Conservation (phyloP, 768 basidiomycete genomes). For the Suillus tomentosus region DNA sequence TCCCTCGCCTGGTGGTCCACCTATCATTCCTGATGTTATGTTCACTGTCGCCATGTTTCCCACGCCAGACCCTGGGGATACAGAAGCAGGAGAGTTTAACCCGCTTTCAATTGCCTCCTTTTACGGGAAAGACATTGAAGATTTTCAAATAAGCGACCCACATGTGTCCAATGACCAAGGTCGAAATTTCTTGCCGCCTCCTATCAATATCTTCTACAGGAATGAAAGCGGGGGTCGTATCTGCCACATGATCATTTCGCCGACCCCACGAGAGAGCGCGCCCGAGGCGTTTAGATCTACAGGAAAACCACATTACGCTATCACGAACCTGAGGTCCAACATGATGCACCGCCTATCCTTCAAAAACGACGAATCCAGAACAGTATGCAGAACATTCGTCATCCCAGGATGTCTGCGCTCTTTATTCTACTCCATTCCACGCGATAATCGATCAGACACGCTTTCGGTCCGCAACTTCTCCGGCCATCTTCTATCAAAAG, state of each 20-base stretch:
- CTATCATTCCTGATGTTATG: slow-evolving; percentile 25
- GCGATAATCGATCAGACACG: slow-evolving; percentile 28
- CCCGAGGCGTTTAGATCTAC: slow-evolving; percentile 20
- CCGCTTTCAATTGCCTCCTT: slow-evolving; percentile 33
- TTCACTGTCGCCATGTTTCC: slow-evolving; percentile 35
- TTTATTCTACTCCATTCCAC: slow-evolving; percentile 31
- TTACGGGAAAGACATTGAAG: slow-evolving; percentile 34
- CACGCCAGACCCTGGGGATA: slow-evolving; percentile 32
- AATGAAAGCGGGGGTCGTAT: slow-evolving; percentile 30
- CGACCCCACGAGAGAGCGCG: slow-evolving; percentile 24
- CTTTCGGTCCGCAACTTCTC: slow-evolving; percentile 34
- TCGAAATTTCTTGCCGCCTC: slow-evolving; percentile 29
- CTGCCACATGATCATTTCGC: slow-evolving; percentile 32
- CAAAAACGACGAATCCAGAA: slow-evolving; percentile 26
- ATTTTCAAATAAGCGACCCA: slow-evolving; percentile 36
- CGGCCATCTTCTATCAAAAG: slow-evolving; percentile 40
- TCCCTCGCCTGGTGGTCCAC: slow-evolving; percentile 19
- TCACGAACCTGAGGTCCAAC: slow-evolving; percentile 27
- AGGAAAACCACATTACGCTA: slow-evolving; percentile 32
- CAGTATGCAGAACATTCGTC: slow-evolving; percentile 30
- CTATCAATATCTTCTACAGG: slow-evolving; percentile 37
- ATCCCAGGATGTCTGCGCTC: slow-evolving; percentile 36
- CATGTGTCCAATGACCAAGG: slow-evolving; percentile 24
- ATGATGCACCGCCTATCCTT: slow-evolving; percentile 30
- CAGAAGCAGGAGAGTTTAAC: slow-evolving; percentile 28